phyloP scores from a whole-genome alignment of 192 early-diverging fungal genomes.

The Jimgerdemannia lactiflua region DNA sequence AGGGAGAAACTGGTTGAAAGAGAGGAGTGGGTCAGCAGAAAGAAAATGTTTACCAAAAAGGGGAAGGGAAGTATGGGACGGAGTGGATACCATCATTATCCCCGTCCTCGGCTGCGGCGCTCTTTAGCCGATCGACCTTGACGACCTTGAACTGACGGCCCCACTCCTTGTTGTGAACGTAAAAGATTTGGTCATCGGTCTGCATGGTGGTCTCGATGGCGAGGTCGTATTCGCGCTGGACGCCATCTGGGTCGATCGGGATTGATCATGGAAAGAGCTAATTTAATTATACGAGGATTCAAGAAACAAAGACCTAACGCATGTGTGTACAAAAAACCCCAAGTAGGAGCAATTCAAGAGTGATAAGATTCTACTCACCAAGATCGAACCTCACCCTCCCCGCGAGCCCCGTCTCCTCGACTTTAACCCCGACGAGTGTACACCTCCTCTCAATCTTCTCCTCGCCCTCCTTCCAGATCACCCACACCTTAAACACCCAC shows the following conservation, averaged over 20 bases:
- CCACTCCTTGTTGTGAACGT: constrained; percentile 45
- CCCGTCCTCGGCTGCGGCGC: constrained; percentile 29
- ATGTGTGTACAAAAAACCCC: too few species aligned
- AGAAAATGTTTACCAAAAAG: neutral
- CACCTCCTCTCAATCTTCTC: constrained; percentile 27
- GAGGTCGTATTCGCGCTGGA: constrained; percentile 45
- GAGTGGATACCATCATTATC: constrained; percentile 33
- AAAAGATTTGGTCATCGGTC: constrained; percentile 30
- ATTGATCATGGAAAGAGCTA: too few species aligned
- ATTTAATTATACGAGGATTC: too few species aligned
- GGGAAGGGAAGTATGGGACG: neutral
- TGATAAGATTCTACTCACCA: constrained; percentile 16
- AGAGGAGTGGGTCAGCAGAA: neutral
- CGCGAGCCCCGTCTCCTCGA: constrained; percentile 34
- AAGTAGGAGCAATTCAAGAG: neutral
- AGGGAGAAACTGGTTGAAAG: constrained; percentile 37
- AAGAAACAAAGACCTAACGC: too few species aligned
- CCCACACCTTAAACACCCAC: constrained; percentile 33
- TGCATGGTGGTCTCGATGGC: constrained; percentile 33
- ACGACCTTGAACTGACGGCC: constrained; percentile 44
- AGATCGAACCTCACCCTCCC: constrained; percentile 44
- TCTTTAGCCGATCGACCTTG: constrained; percentile 41
- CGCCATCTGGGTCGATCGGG: constrained; percentile 33
- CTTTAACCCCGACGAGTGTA: constrained; percentile 21
- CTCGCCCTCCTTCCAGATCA: constrained; percentile 21